A percentile compares a stretch with the other conserved stretches of the same genome.
phyloP scores from a whole-genome alignment of 345 rosid species.

The Acer campestre region DNA sequence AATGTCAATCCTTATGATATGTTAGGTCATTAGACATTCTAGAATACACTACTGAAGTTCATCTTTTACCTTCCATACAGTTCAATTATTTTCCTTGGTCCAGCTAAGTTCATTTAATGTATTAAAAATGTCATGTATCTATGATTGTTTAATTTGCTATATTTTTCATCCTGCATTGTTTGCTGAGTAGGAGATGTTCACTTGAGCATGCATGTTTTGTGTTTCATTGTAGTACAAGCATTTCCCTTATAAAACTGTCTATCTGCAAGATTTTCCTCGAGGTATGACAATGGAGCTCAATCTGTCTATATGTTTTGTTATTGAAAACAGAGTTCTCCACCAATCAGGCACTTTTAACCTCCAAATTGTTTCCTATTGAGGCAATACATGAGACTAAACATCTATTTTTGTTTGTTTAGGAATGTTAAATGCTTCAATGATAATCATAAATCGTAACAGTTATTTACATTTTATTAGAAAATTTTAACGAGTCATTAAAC shows the following conservation, averaged over 20 bases:
- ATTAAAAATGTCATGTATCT: neutral
- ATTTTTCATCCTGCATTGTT: neutral
- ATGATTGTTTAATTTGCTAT: neutral
- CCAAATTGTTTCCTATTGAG: neutral
- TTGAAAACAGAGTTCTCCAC: neutral
- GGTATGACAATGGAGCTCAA: too few species aligned
- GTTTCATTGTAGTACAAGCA: neutral
- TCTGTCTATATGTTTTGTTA: too few species aligned
- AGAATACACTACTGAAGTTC: neutral
- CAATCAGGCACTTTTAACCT: neutral
- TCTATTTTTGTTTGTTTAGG: neutral
- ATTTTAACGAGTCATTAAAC: neutral
- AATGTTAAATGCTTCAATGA: neutral
- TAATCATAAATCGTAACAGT: neutral
- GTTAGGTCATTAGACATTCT: neutral
- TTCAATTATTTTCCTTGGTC: neutral
- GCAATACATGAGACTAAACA: neutral
- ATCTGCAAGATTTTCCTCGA: too few species aligned
- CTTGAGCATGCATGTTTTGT: neutral
- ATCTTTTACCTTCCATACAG: neutral
- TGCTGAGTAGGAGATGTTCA: neutral
- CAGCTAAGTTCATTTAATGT: neutral
- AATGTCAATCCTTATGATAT: neutral
- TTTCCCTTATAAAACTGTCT: neutral
- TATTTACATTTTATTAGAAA: neutral